Percentiles rank a stretch among this genome's conserved stretches.
Evolutionary conservation across 352 stramenopile genomes (phyloP).

Genomic region (Phytophthora cryptogea): DNA sequence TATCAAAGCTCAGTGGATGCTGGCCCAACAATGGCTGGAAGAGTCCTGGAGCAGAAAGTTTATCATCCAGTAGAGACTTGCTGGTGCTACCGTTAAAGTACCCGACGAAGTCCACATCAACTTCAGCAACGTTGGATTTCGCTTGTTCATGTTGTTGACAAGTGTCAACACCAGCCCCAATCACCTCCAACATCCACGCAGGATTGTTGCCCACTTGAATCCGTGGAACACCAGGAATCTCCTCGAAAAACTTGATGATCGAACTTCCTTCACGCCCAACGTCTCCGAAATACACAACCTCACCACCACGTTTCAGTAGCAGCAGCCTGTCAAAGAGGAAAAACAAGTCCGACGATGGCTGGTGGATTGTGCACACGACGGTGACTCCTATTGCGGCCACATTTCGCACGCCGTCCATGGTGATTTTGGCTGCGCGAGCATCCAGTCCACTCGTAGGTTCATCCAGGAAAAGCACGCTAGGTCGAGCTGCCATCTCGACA

Average conservation of each 20-base stretch:
- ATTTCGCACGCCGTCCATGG: slow-evolving; percentile 90
- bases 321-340: slow-evolving; percentile 90
- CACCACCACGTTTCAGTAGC: slow-evolving; percentile 75
- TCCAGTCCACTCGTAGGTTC: slow-evolving; percentile 93
- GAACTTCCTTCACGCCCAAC: slow-evolving; percentile 33
- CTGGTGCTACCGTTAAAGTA: slow-evolving; percentile 41
- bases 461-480: slow-evolving; percentile 90
- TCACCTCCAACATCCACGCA: slow-evolving; percentile 74
- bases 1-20: slow-evolving; percentile 37
- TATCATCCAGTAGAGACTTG: slow-evolving; percentile 32
- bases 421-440: slow-evolving; percentile 78
- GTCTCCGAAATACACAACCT: slow-evolving; percentile 63
- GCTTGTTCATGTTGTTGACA: too few species aligned
- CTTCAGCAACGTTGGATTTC: too few species aligned
- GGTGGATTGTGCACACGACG: slow-evolving; percentile 93
- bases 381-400: slow-evolving; percentile 77
- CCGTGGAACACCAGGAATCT: slow-evolving; percentile 54
- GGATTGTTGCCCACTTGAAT: slow-evolving; percentile 80
- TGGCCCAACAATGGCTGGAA: slow-evolving; percentile 24
- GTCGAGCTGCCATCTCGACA: slow-evolving; percentile 90
- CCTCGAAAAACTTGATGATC: slow-evolving; percentile 68
- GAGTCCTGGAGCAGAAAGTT: slow-evolving; percentile 36
- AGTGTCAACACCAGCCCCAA: slow-evolving; percentile 48
- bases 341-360: slow-evolving; percentile 91
- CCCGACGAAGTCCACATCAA: slow-evolving; percentile 34